Conservation (phyloP, 495 filamentous ascomycete species). For the Margaritispora aquatica region DNA sequence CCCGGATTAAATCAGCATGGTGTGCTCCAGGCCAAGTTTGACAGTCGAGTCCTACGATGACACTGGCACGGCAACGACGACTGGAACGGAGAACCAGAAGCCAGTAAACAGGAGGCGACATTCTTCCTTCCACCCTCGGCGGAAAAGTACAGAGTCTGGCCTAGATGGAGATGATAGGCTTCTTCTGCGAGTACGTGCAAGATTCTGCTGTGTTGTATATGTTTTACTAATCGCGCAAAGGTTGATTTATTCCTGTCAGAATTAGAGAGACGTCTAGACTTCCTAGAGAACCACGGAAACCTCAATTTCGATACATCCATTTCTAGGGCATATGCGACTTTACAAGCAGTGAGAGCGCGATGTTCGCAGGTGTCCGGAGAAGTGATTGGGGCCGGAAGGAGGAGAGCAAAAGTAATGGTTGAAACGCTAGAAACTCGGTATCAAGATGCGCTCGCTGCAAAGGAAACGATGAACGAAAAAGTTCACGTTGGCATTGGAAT, state of each 20-base stretch:
- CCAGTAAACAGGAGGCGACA: slow-evolving; percentile 47
- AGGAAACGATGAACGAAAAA: slow-evolving; percentile 86
- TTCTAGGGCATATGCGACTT: slow-evolving; percentile 70
- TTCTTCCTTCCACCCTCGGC: slow-evolving; percentile 56
- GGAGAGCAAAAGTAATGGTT: slow-evolving; percentile 80
- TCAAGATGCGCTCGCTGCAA: slow-evolving; percentile 77
- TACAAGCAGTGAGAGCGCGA: slow-evolving; percentile 80
- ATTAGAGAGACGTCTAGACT: slow-evolving; percentile 77
- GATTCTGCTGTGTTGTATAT: background rate
- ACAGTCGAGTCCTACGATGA: slow-evolving; percentile 24
- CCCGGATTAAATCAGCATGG: slow-evolving; percentile 10
- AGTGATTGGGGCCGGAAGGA: slow-evolving; percentile 78
- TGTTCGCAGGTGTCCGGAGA: slow-evolving; percentile 90
- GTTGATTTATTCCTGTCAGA: slow-evolving; percentile 88
- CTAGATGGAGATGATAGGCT: slow-evolving; percentile 57
- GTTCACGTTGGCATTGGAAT: slow-evolving; percentile 80
- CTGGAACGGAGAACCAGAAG: slow-evolving; percentile 25
- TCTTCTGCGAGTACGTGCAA: slow-evolving; percentile 49
- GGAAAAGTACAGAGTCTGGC: slow-evolving; percentile 58
- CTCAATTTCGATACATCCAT: slow-evolving; percentile 77
- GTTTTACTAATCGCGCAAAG: slow-evolving; percentile 32
- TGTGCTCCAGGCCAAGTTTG: slow-evolving; percentile 18
- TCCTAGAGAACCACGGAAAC: slow-evolving; percentile 84
- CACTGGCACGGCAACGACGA: slow-evolving; percentile 17
- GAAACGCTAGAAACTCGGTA: slow-evolving; percentile 91